A percentile compares a stretch with the other conserved stretches of the same genome.
Evolutionary conservation across 108 stramenopile genomes (phyloP).

Genomic region (Skeletonema grethae): DNA sequence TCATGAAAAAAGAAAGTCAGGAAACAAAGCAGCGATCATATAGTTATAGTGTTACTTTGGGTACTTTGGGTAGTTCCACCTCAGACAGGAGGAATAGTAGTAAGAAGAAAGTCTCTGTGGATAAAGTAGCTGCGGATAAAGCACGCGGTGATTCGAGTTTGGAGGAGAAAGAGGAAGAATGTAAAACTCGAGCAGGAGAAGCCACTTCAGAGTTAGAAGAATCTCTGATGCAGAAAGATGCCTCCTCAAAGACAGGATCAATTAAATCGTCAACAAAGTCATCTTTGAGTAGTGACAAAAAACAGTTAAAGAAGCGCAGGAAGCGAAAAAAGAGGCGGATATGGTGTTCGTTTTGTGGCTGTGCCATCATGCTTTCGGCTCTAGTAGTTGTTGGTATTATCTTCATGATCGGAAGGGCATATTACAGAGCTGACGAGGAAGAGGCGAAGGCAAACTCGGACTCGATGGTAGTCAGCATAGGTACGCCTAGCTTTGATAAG

Average conservation of each 20-base stretch:
- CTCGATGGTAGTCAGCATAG: slow-evolving; percentile 51
- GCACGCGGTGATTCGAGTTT: neutral
- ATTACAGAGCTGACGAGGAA: slow-evolving; percentile 12
- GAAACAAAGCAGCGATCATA: neutral
- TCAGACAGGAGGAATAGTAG: neutral
- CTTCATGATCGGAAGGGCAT: neutral
- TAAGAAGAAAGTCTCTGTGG: neutral
- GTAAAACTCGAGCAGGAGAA: slow-evolving; percentile 1
- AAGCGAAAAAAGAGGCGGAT: slow-evolving; percentile 6
- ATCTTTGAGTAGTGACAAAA: neutral
- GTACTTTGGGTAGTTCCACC: neutral
- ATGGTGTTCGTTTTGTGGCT: neutral
- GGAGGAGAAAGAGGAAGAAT: slow-evolving; percentile 1
- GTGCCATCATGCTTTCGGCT: neutral
- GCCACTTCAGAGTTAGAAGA: slow-evolving; percentile 2
- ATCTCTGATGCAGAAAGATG: neutral
- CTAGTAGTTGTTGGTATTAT: neutral
- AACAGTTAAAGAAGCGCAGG: neutral
- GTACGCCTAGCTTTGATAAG: neutral
- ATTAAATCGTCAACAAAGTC: neutral
- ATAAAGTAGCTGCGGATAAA: neutral
- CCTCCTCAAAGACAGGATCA: neutral
- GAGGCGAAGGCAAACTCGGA: slow-evolving; percentile 53
- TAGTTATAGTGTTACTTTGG: too few species aligned
- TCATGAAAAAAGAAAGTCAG: slow-evolving; percentile 1